Base-by-base conservation (phyloP, 1,284 basidiomycete genomes). In the Leccinum fallax region DNA sequence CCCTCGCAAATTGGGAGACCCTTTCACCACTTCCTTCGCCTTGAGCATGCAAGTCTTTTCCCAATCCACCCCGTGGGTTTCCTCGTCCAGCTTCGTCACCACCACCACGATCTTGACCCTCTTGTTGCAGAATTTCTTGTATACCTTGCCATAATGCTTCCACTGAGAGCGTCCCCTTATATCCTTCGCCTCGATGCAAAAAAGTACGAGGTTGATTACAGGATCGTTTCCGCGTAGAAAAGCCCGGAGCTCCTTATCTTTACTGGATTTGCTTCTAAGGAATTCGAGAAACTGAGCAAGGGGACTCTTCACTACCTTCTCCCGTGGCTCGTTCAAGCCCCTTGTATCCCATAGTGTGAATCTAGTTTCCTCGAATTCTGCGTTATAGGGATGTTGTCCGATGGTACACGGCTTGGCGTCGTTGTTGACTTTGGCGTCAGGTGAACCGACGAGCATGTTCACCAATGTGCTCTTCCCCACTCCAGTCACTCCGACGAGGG, bases 41-140 rank as follows among this genome's bases (percentile, higher is more conserved):
- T 51, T 58, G 2, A 11, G 10, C 16, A 58, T 40, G 51, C 65
- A 78, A 69, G 69, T 77, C 19, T 67, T 73, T 53, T 63, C 78
- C 51, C 66, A 74, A n/a, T 78, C 40, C 9, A 3, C 5, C 9
- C 4, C 4, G 24, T n/a, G n/a, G n/a, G 73, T 79, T 63, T 62
- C 74, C 16, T 59, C 78, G 34, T 75, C 74, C 65, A 71, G 79
- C n/a, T 70, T 79, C n/a, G 76, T 80, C 7, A 79, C 75, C 16
- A 68, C 61, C 55, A 70, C 66, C 9, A 49, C 68, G 7, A 68
- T 46, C 43, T 57, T 69, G 56, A 58, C 30, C 9, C 38, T 61
- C 28, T 43, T 57, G 49, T 32, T 62, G 58, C 69, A 65, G 43
- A 67, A 67, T 48, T 62, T 60, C 53, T 24, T 52, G 40, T 28